Percentiles rank a stretch among this genome's conserved stretches.
Evolutionary conservation across 2,329 filamentous ascomycete species (phyloP).

Genomic region (Fusarium metavorans): DNA sequence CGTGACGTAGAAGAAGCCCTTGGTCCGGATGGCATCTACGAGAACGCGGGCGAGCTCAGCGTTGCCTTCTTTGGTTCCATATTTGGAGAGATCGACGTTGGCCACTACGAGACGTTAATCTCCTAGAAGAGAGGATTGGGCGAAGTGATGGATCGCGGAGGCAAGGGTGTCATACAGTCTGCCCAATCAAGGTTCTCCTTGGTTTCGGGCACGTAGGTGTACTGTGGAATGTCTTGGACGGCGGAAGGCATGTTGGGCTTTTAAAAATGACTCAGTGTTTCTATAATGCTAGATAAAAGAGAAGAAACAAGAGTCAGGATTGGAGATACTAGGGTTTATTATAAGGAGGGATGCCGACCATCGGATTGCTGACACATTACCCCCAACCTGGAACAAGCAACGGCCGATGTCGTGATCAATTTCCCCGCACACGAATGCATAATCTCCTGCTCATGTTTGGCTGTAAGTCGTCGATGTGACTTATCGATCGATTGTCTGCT

Average conservation of each 20-base stretch:
- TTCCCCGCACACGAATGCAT: slow-evolving; percentile 5
- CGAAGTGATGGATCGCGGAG: neutral
- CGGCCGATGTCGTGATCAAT: slow-evolving; percentile 2
- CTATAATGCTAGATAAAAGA: too few species aligned
- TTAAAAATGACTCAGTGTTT: neutral
- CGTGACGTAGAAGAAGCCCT: slow-evolving; percentile 55
- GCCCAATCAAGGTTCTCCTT: slow-evolving; percentile 53
- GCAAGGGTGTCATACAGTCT: slow-evolving; percentile 43
- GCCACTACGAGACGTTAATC: slow-evolving; percentile 37
- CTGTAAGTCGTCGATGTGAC: neutral
- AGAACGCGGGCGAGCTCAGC: slow-evolving; percentile 44
- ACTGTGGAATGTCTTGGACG: slow-evolving; percentile 47
- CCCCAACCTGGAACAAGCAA: slow-evolving; percentile 22
- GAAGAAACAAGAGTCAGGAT: neutral
- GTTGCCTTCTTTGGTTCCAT: slow-evolving; percentile 49
- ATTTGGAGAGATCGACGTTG: slow-evolving; percentile 50
- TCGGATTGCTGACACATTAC: neutral
- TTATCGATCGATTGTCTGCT: neutral
- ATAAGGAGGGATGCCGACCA: neutral
- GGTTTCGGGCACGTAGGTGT: slow-evolving; percentile 52
- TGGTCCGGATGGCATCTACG: slow-evolving; percentile 51
- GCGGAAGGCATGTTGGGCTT: slow-evolving; percentile 49
- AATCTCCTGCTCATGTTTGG: neutral
- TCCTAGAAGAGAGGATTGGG: neutral
- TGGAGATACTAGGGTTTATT: neutral